These are phyloP conservation scores for Quercus rubra DNA, from an alignment of 306 rosid genomes.

Conservation along the genomic window DNA sequence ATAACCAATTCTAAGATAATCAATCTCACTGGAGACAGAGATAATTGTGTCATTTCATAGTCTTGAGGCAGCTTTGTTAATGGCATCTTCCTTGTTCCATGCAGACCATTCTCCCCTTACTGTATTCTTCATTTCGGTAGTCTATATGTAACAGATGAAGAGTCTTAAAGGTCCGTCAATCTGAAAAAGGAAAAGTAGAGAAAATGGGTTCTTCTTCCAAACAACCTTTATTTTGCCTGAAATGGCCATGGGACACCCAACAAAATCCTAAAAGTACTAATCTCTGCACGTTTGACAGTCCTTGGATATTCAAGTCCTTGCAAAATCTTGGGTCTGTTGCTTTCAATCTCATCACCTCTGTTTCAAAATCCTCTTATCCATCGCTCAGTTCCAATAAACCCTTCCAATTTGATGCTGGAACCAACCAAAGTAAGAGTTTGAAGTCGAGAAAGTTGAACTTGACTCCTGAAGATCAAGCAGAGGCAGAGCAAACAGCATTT, in stretches of 20 bases:
- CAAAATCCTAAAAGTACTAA: conserved; percentile 27
- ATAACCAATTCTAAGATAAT: too few relatives aligned
- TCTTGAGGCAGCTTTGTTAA: too few relatives aligned
- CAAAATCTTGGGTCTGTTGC: conserved; percentile 57
- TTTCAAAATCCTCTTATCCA: conserved; percentile 39
- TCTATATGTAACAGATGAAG: neutral
- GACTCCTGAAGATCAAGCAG: conserved; percentile 52
- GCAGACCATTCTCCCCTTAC: neutral
- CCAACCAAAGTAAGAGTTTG: conserved; percentile 23
- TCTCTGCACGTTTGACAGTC: conserved; percentile 58
- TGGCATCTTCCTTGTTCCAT: neutral
- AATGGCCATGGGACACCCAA: conserved; percentile 78
- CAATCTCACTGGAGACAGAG: too few relatives aligned
- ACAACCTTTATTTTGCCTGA: conserved; percentile 51
- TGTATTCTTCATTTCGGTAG: neutral
- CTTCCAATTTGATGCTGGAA: conserved; percentile 21
- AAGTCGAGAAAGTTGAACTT: conserved; percentile 23
- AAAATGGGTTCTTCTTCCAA: conserved; percentile 40
- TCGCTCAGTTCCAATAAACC: conserved; percentile 24
- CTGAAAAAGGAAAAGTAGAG: neutral
- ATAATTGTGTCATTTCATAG: too few relatives aligned
- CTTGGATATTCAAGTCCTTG: conserved; percentile 78
- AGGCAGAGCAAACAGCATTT: conserved; percentile 79
- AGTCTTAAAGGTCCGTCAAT: neutral
- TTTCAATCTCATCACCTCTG: conserved; percentile 37